Percentiles rank a stretch among this genome's conserved stretches.
Conservation (phyloP, 345 rosid species). For the Euphorbia tirucalli region DNA sequence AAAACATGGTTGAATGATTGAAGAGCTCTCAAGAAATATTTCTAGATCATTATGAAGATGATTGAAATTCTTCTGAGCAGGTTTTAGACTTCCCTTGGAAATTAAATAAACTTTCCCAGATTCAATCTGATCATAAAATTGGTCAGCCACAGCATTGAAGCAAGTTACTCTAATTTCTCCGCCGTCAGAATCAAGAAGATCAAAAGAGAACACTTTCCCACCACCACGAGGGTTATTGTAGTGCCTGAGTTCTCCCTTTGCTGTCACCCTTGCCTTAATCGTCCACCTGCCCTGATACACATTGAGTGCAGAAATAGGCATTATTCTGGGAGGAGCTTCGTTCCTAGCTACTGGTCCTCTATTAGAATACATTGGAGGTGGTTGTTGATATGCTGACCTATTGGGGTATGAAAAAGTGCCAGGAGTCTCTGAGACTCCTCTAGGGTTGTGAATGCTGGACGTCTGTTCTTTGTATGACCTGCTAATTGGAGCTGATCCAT, state of each 20-base stretch:
- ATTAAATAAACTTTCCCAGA: slow-evolving; percentile 72
- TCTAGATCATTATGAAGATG: slow-evolving; percentile 84
- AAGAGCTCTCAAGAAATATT: slow-evolving; percentile 55
- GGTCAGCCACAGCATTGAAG: slow-evolving; percentile 82
- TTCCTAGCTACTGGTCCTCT: slow-evolving; percentile 68
- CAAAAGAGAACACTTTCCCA: slow-evolving; percentile 86
- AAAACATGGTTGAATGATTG: slow-evolving; percentile 60
- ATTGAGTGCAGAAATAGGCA: slow-evolving; percentile 79
- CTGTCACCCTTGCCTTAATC: slow-evolving; percentile 84
- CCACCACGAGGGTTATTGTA: slow-evolving; percentile 78
- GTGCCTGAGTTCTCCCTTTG: slow-evolving; percentile 69
- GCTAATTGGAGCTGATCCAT: slow-evolving; percentile 33
- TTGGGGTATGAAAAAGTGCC: slow-evolving; percentile 29
- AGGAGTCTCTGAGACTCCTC: slow-evolving; percentile 41
- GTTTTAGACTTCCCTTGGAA: slow-evolving; percentile 71
- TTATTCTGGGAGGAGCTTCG: slow-evolving; percentile 63
- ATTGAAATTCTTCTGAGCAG: slow-evolving; percentile 81
- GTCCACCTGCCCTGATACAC: slow-evolving; percentile 95
- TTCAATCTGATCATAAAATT: slow-evolving; percentile 72
- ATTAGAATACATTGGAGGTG: slow-evolving; percentile 57
- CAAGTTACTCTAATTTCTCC: slow-evolving; percentile 97
- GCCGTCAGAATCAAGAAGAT: slow-evolving; percentile 82
- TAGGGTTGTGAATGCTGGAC: slow-evolving; percentile 36
- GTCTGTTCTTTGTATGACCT: slow-evolving; percentile 35
- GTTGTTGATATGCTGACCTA: slow-evolving; percentile 49